These are phyloP conservation scores for Symmetrospora coprosmae DNA, from an alignment of 768 basidiomycete species.

Conservation along the genomic window DNA sequence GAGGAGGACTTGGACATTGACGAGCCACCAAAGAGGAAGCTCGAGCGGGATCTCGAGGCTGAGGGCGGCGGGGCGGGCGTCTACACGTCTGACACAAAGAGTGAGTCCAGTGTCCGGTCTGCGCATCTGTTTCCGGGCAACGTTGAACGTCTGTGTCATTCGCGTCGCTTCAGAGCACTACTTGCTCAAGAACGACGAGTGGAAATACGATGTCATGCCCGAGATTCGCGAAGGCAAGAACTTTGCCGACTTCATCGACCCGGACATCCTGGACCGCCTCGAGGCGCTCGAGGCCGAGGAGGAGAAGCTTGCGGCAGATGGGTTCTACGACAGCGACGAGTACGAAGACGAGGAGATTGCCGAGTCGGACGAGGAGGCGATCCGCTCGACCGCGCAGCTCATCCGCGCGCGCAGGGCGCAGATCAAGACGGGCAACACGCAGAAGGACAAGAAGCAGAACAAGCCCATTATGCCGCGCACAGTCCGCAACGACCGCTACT, in stretches of 20 bases:
- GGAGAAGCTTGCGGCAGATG: constrained; percentile 80
- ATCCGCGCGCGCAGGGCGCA: constrained; percentile 46
- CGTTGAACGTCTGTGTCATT: not conserved
- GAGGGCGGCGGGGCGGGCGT: constrained; percentile 83
- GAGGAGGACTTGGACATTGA: constrained; percentile 64
- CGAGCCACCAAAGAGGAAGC: constrained; percentile 58
- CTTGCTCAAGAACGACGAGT: constrained; percentile 69
- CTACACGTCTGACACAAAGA: constrained; percentile 75
- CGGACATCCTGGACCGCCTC: constrained; percentile 89
- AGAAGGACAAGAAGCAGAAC: constrained; percentile 81
- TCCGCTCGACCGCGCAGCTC: constrained; percentile 51
- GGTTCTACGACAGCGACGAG: constrained; percentile 82
- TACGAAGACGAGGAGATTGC: constrained; percentile 45
- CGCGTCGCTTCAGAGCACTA: constrained; percentile 59
- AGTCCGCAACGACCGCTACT: constrained; percentile 43
- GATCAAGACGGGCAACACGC: constrained; percentile 41
- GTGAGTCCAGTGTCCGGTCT: constrained; percentile 46
- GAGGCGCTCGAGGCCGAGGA: constrained; percentile 95
- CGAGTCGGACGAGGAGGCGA: constrained; percentile 53
- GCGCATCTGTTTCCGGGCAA: not conserved
- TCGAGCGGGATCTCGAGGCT: constrained; percentile 68
- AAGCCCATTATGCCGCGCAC: constrained; percentile 56
- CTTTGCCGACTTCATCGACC: constrained; percentile 93
- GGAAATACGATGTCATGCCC: constrained; percentile 96
- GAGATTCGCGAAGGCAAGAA: constrained; percentile 99